Conservation (phyloP, 164 flowering plant species). For the Vitis labrusca region DNA sequence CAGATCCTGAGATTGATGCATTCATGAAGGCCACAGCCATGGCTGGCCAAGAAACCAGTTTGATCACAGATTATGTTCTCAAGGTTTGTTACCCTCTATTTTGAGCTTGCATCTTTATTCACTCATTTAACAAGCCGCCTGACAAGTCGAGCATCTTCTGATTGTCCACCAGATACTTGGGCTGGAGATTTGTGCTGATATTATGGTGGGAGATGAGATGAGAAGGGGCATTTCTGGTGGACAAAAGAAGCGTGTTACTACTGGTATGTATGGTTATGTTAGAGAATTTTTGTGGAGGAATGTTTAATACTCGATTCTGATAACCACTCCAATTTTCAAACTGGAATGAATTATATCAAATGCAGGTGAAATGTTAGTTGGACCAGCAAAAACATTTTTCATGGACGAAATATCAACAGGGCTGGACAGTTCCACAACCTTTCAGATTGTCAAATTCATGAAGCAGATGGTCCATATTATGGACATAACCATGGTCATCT, state of each 20-base stretch:
- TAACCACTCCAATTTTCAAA: no score
- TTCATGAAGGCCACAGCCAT: constrained; percentile 69
- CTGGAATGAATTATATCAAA: constrained; percentile 38
- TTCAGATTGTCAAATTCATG: constrained; percentile 54
- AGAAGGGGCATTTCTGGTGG: constrained; percentile 71
- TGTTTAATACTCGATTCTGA: neutral
- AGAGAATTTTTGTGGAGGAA: neutral
- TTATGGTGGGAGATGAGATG: constrained; percentile 59
- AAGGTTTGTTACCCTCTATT: constrained; percentile 39
- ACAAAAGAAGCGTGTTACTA: constrained; percentile 64
- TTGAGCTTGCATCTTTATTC: neutral
- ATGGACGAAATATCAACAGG: constrained; percentile 77
- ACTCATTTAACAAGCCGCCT: neutral
- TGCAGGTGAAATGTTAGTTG: constrained; percentile 37
- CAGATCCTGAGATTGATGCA: constrained; percentile 67
- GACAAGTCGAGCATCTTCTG: neutral
- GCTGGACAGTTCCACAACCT: constrained; percentile 67
- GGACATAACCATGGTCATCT: constrained; percentile 59
- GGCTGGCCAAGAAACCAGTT: constrained; percentile 52
- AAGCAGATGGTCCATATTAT: constrained; percentile 60
- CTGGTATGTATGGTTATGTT: constrained; percentile 5
- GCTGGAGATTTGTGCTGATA: constrained; percentile 60
- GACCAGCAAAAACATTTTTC: constrained; percentile 61
- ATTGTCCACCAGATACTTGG: constrained; percentile 45
- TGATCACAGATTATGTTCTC: constrained; percentile 55